Base-by-base conservation (phyloP, 2,329 filamentous ascomycete genomes). In the Pseudogymnoascus sp. region DNA sequence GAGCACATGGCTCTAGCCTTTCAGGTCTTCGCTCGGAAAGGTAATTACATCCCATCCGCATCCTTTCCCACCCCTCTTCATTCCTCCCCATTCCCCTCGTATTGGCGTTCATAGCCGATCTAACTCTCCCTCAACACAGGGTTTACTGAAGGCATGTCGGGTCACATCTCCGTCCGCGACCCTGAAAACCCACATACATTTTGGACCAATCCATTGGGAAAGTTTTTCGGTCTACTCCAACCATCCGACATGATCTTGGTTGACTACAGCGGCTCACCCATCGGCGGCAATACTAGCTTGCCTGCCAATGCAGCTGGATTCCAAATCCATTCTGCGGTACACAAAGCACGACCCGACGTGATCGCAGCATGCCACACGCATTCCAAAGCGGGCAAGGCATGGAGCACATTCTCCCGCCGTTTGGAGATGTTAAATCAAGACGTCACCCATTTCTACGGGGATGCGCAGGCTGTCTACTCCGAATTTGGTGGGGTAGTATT, bases 401-500 rank as follows among this genome's bases (percentile, higher is more conserved):
- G 62, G 37, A 63, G 59, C 11, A 59, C 60, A 12, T 68, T 69
- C 61, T 66, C 59, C 10, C 37, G 40, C 5, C 62, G 62, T 1
- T 23, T 69, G 10, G 66, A 67, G 6, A 61, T 64, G 36, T 18
- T 71, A 63, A 71, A 60, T 38, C 67, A 68, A 61, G 62, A 78
- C 64, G 63, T 72, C 0, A 78, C 76, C 63, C 73, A 74, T 23
- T 79, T 79, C 68, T 74, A 78, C 63, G 63, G 65, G 28, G 28
- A 31, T 31, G 62, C 64, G 34, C 53, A 63, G 14, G 59, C 37
- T n/a, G 60, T 67, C 2, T 81, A 81, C 62, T 69, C 75, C 10
- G 73, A 70, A 14, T 82, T 80, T 67, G 78, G 79, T 1, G 80
- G 80, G 3, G 74, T 79, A 2, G 79, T 80, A 0, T 67, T 81